Conservation (phyloP, 768 basidiomycete genomes). For the Tulasnella sp. region DNA sequence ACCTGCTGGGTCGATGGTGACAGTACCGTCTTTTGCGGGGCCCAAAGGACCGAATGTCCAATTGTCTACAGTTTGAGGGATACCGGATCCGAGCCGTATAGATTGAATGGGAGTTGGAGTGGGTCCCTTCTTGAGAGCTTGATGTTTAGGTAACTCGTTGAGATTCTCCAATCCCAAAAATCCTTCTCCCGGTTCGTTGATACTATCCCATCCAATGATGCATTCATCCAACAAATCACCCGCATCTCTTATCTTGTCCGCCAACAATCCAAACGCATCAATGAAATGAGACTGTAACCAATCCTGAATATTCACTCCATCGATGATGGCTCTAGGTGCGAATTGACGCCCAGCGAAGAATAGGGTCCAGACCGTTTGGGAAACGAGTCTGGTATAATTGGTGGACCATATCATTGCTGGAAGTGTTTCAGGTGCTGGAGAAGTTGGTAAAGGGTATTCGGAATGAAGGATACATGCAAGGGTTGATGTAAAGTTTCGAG, state of each 20-base stretch:
- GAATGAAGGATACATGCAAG: constrained; percentile 76
- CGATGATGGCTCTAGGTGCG: constrained; percentile 82
- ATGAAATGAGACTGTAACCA: constrained; percentile 70
- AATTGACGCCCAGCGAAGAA: constrained; percentile 87
- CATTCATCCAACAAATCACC: constrained; percentile 72
- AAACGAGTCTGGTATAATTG: constrained; percentile 80
- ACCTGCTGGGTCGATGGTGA: constrained; percentile 79
- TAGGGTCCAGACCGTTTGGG: constrained; percentile 83
- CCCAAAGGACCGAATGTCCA: constrained; percentile 74
- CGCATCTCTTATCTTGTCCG: constrained; percentile 59
- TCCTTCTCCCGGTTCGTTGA: constrained; percentile 92
- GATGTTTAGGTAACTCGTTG: constrained; percentile 44
- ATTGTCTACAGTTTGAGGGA: constrained; percentile 64
- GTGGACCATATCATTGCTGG: constrained; percentile 97
- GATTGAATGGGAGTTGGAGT: constrained; percentile 76
- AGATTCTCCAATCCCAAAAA: constrained; percentile 61
- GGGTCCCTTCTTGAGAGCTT: constrained; percentile 75
- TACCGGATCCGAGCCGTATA: constrained; percentile 78
- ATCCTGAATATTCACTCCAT: constrained; percentile 85
- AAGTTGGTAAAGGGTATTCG: constrained; percentile 60
- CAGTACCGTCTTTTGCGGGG: constrained; percentile 54
- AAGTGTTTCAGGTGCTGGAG: constrained; percentile 54
- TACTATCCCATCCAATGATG: constrained; percentile 90
- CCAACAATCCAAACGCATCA: constrained; percentile 59
- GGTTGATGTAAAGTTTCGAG: constrained; percentile 71